These are phyloP conservation scores for Globisporangium spiculum DNA, from an alignment of 352 stramenopile genomes.

Conservation along the genomic window DNA sequence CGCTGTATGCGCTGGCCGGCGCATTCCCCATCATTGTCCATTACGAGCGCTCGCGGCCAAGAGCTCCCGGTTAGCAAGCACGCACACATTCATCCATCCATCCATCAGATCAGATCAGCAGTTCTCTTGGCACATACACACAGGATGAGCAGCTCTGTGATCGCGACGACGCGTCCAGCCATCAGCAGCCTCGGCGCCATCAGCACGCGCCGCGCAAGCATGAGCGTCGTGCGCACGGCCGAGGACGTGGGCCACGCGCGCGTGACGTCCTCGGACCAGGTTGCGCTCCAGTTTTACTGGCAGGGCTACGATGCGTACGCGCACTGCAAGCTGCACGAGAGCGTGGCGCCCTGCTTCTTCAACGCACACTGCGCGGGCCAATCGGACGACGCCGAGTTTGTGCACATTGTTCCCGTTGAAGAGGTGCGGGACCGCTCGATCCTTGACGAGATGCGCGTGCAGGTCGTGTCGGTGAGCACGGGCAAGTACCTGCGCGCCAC, in stretches of 20 bases:
- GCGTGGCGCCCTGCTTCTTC: slow-evolving; percentile 54
- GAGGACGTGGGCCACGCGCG: slow-evolving; percentile 17
- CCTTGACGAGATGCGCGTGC: slow-evolving; percentile 57
- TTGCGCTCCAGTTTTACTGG: slow-evolving; percentile 67
- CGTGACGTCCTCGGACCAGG: slow-evolving; percentile 45
- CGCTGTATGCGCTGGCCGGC: neutral
- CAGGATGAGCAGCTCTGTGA: slow-evolving; percentile 8
- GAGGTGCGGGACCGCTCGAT: slow-evolving; percentile 55
- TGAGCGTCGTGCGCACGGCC: slow-evolving; percentile 18
- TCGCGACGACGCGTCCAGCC: neutral
- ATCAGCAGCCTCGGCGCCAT: neutral
- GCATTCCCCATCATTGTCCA: neutral
- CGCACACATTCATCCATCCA: too few species aligned
- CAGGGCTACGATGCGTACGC: slow-evolving; percentile 66
- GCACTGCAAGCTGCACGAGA: slow-evolving; percentile 43
- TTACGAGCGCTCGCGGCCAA: neutral
- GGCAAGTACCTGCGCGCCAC: slow-evolving; percentile 61
- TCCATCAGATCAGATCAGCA: too few species aligned
- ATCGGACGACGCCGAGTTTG: slow-evolving; percentile 41
- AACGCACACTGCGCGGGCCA: slow-evolving; percentile 42
- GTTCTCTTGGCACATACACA: neutral
- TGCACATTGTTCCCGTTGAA: slow-evolving; percentile 52
- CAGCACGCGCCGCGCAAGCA: slow-evolving; percentile 7
- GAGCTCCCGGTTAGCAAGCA: neutral
- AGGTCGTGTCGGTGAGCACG: slow-evolving; percentile 44